Base-by-base conservation (phyloP, 495 filamentous ascomycete genomes). In the Cercophora samala region DNA sequence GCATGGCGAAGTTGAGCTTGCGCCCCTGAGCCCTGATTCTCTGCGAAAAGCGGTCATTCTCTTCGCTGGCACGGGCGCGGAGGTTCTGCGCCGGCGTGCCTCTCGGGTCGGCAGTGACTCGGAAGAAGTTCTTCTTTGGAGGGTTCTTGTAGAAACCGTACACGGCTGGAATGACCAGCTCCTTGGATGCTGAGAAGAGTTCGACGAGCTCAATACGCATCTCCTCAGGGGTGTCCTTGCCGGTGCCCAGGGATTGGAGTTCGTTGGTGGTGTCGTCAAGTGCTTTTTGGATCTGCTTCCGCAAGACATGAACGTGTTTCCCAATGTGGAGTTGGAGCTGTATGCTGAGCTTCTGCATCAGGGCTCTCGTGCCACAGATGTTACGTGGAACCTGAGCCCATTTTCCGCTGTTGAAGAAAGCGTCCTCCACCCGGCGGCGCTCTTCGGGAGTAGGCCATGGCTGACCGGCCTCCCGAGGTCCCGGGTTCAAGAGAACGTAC, bases 401-500 rank as follows among this genome's bases (percentile, higher is more conserved):
- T 64, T 75, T 75, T n/a, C 79, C 82, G 5, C 64, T 54, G 23
- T 65, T 60, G 67, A 80, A 79, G 72, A 80, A 80, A 6, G 72
- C 66, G 3, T 64, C 59, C 63, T 80, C 78, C 15, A 42, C 37
- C 1, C 61, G 70, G 0, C 67, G 72, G 11, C 78, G 72, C 18
- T 79, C 72, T 15, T 75, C 70, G 1, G 69, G 63, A 5, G 65
- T 68, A 0, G 75, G 75, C 77, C 77, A 79, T 1, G 72, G 60
- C 71, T 72, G 23, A 68, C 72, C 58, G 55, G 70, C 61, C 74
- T 79, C 61, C 74, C 78, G 73, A 74, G 86, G 66, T 53, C 79
- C 55, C 73, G 81, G 75, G 84, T 90, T 68, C 78, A 83, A 63
- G 63, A 92, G 70, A 8, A 87, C 83, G 70, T 89, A 88, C 87